These are phyloP conservation scores for Moringa oleifera DNA, from an alignment of 345 rosid genomes.

Conservation along the genomic window DNA sequence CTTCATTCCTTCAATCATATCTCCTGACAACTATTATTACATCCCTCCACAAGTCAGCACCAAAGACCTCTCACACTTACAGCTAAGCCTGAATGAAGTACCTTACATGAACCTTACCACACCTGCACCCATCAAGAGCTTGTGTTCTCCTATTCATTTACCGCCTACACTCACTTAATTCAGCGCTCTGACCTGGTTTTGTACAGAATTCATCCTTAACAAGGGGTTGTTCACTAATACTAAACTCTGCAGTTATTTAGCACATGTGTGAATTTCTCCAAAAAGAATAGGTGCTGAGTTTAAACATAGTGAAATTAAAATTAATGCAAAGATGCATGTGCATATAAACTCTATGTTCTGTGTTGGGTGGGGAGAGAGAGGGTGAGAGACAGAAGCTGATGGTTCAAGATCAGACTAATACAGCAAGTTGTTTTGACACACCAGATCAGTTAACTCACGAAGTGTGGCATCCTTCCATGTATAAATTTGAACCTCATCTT, in stretches of 20 bases:
- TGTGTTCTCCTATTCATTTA: background rate
- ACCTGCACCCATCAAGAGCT: background rate
- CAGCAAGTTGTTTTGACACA: conserved; percentile 18
- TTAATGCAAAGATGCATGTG: background rate
- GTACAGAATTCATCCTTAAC: background rate
- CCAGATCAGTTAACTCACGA: conserved; percentile 86
- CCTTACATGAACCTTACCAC: background rate
- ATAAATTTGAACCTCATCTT: conserved; percentile 93
- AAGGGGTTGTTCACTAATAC: no score
- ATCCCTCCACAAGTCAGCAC: background rate
- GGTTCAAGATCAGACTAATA: no score
- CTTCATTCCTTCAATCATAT: no score
- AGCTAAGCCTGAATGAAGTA: background rate
- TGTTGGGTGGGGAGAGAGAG: background rate
- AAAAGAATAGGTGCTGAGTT: no score
- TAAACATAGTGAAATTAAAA: background rate
- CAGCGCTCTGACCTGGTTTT: background rate
- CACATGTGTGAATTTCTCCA: no score
- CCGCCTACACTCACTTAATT: background rate
- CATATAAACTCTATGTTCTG: background rate
- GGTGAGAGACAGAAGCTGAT: background rate
- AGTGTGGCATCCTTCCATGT: conserved; percentile 97
- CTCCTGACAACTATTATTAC: background rate
- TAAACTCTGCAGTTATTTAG: no score
- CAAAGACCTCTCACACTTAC: background rate